Percentiles rank a stretch among this genome's conserved stretches.
phyloP scores from a whole-genome alignment of 257 asterid species.

The Buddleja alternifolia region DNA sequence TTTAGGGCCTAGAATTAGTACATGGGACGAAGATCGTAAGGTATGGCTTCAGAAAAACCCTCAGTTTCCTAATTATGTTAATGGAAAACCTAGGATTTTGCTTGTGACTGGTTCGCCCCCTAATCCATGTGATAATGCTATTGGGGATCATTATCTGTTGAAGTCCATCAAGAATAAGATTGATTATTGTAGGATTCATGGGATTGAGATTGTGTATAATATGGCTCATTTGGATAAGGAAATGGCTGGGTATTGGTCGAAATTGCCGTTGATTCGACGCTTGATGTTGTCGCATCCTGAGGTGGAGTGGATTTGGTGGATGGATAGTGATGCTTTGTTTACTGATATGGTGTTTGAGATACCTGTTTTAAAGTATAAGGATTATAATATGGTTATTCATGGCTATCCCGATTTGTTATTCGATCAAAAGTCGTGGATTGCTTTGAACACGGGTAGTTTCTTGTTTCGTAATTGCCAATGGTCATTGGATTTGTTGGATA shows the following conservation, averaged over 20 bases:
- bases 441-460: constrained; percentile 88
- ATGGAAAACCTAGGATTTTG: constrained; percentile 73
- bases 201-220: constrained; percentile 87
- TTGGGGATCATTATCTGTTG: constrained; percentile 91
- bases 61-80: constrained; percentile 55
- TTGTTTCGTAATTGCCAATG: constrained; percentile 85
- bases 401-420: constrained; percentile 79
- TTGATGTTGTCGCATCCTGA: constrained; percentile 95
- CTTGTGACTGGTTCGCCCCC: constrained; percentile 93
- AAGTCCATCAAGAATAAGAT: constrained; percentile 79
- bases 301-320: constrained; percentile 99
- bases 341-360: constrained; percentile 85
- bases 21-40: constrained; percentile 76
- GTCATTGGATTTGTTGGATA: constrained; percentile 91
- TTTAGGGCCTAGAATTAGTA: constrained; percentile 65
- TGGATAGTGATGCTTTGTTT: constrained; percentile 93
- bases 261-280: constrained; percentile 78
- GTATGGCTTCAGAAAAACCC: constrained; percentile 74
- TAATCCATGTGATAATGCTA: constrained; percentile 78
- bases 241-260: constrained; percentile 89
- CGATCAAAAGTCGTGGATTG: constrained; percentile 89
- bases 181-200: constrained; percentile 95
- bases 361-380: constrained; percentile 65
- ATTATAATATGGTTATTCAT: constrained; percentile 73
- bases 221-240: constrained; percentile 93